Evolutionary conservation across 202 grass and related monocot genomes (phyloP).

Genomic region (Setaria viridis): DNA sequence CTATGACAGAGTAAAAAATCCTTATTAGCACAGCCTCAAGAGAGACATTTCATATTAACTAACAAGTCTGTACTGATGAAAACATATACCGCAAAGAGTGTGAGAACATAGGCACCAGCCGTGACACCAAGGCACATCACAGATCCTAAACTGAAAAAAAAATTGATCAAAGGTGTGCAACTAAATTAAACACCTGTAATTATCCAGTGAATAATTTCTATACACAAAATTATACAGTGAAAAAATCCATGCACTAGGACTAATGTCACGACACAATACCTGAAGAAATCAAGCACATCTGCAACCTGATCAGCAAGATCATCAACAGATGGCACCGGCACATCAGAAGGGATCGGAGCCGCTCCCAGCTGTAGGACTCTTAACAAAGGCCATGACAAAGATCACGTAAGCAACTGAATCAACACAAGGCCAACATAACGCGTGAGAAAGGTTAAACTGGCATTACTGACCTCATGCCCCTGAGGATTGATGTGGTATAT

Average conservation of each 20-base stretch:
- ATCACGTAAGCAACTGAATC: conserved; percentile 36
- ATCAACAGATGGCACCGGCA: conserved; percentile 66
- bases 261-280: conserved; percentile 42
- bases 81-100: conserved; percentile 78
- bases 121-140: conserved; percentile 95
- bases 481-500: conserved; percentile 88
- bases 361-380: conserved; percentile 74
- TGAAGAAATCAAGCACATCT: conserved; percentile 84
- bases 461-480: conserved; percentile 80
- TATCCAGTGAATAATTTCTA: not conserved
- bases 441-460: not conserved
- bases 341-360: conserved; percentile 64
- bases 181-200: conserved; percentile 24
- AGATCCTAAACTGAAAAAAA: conserved; percentile 69
- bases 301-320: conserved; percentile 85
- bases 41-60: not conserved
- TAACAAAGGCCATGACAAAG: conserved; percentile 31
- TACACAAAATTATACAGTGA: not conserved
- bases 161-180: not conserved
- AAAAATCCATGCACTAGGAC: not conserved
- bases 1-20: conserved; percentile 32
- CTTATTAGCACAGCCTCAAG: not conserved
- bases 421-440: not conserved
- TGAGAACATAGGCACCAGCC: conserved; percentile 89
- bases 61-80: conserved; percentile 3